These are phyloP conservation scores for Singerocomus inundabilis DNA, from an alignment of 1,284 basidiomycete species.

Conservation along the genomic window DNA sequence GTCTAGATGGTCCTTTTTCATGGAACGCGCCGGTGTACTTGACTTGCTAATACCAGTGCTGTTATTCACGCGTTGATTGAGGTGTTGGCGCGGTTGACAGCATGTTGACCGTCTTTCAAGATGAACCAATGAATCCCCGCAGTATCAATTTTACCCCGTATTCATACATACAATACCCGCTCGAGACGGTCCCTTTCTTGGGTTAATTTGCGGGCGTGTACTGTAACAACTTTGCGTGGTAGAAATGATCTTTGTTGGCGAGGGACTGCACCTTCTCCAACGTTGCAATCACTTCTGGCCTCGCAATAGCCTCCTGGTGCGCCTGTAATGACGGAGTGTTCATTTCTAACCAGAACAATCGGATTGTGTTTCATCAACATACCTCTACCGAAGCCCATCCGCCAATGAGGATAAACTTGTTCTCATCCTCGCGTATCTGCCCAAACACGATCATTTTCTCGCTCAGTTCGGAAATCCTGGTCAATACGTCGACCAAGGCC, in stretches of 20 bases:
- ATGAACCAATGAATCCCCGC: too few species aligned
- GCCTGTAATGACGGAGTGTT: constrained; percentile 3
- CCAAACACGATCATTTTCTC: constrained; percentile 21
- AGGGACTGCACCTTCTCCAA: constrained; percentile 11
- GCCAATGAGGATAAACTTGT: constrained; percentile 18
- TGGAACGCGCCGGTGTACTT: too few species aligned
- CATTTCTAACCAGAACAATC: background rate
- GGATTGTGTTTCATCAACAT: background rate
- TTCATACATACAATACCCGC: too few species aligned
- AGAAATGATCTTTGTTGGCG: constrained; percentile 8
- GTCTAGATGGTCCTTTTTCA: too few species aligned
- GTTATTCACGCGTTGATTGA: too few species aligned
- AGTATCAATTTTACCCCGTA: too few species aligned
- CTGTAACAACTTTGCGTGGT: constrained; percentile 8
- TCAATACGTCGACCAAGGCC: constrained; percentile 11
- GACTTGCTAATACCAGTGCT: too few species aligned
- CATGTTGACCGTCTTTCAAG: too few species aligned
- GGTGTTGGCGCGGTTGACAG: too few species aligned
- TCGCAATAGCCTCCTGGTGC: constrained; percentile 4
- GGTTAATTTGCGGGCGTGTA: background rate
- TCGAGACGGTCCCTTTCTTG: too few species aligned
- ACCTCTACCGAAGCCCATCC: constrained; percentile 30
- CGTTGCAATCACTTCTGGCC: constrained; percentile 4
- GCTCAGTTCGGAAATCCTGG: constrained; percentile 12
- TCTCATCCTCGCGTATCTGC: constrained; percentile 23